Conservation (phyloP, 176 grass and related monocot genomes). For the Aegilops umbellulata region DNA sequence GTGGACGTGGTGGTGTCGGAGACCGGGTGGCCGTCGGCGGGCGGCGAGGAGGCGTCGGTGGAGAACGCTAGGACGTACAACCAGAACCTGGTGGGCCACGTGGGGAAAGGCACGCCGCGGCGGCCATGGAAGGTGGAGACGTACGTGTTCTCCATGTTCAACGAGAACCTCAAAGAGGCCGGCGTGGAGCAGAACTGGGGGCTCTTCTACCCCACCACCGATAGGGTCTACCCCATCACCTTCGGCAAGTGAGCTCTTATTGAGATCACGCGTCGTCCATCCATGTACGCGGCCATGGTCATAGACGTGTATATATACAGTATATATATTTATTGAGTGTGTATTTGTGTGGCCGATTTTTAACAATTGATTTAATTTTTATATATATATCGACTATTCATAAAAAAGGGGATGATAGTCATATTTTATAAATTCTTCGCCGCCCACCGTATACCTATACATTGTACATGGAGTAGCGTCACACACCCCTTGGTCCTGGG, state of each 20-base stretch:
- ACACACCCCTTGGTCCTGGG: too few species aligned
- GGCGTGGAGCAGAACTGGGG: constrained; percentile 54
- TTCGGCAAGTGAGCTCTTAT: constrained; percentile 16
- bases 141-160: constrained; percentile 72
- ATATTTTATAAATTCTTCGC: too few species aligned
- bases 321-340: background rate
- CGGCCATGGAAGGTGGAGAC: constrained; percentile 36
- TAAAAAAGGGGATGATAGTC: too few species aligned
- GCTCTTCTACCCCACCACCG: constrained; percentile 48
- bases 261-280: background rate
- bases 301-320: too few species aligned
- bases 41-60: constrained; percentile 1
- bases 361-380: background rate
- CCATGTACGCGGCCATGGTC: background rate
- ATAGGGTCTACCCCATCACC: constrained; percentile 48
- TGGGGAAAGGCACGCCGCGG: constrained; percentile 50
- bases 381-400: too few species aligned
- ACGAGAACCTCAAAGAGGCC: constrained; percentile 51
- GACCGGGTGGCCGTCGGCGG: constrained; percentile 80
- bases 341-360: background rate
- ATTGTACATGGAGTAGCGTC: too few species aligned
- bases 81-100: constrained; percentile 59
- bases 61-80: constrained; percentile 58
- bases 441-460: too few species aligned
- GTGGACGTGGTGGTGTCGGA: constrained; percentile 76